Evolutionary conservation across 2,329 filamentous ascomycete genomes (phyloP), one percentile per base, ranked within the genome.

Genomic region (Penicillium sp.): DNA sequence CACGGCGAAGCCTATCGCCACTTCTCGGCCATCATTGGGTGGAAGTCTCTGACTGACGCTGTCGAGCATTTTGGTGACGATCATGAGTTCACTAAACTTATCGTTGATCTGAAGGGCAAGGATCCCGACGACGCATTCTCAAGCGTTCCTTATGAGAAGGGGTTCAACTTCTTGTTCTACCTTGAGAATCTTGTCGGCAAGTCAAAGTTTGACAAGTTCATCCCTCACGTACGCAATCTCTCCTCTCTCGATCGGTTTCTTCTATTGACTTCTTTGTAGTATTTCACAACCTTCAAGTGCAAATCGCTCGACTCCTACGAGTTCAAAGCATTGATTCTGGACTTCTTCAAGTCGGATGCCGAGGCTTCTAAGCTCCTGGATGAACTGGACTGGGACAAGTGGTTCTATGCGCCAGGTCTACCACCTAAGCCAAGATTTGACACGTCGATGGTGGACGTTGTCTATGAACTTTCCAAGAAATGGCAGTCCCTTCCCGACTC

Each of bases 121-220:
- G 93, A 97, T 66, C 94, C 94, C 0, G 94, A 97, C 72, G 94
- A 99, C 73, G 90, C 93, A 1, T 99, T 97, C 78, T 95, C 89
- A 64, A 89, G 85, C 26, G 81, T 97, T 34, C 92, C 94, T 0
- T 99, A 99, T 68, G 93, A 97, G 72, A 97, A 99, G 76, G 93
- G 93, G 4, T 97, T 96, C 76, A 89, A 90, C 69, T 95, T 97
- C 74, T 81, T 99, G 44, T 97, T 92, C 74, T 87, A 92, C 67
- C 85, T 99, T 14, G 94, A 99, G 68, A 88, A 88, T 45, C 79
- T 96, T 1, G 82, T 97, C 4, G 90, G 91, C 35, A 88, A 89
- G 58, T 82, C 88, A n/a, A 89, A 89, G 71, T 99, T 94, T 78
- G 90, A 97, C 80, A 89, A 86, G 66, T 99, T 97, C 75, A 97